Base-by-base conservation (phyloP, 2,329 filamentous ascomycete species). In the Alternaria triticimaculans region DNA sequence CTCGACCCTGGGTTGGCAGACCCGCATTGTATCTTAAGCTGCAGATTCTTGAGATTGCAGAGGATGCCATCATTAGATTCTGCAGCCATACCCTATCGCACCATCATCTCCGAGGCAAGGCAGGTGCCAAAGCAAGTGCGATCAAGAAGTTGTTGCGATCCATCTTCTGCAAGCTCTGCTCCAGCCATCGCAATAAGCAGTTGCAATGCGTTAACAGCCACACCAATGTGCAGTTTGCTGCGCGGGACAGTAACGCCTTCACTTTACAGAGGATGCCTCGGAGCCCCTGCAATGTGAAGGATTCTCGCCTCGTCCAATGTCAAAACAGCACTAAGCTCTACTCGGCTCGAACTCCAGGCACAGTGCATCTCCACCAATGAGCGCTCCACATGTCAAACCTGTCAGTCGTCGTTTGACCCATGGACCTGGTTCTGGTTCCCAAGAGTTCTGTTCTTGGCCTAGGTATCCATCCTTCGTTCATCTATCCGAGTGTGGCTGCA, bases 401-500 rank as follows among this genome's bases (percentile, higher is more conserved):
- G 67, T 67, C 62, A 72, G 54, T 64, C 62, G 55, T 63, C 59
- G 28, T 18, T 45, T 43, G 51, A 53, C 58, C 67, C 61, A 60
- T 58, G 54, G 44, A 20, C 43, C 58, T 57, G 58, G 65, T 61
- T 37, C 20, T 59, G 53, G 60, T 57, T 57, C 41, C 25, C 56
- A 49, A 48, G 30, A 48, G 21, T 46, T 56, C 55, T 49, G 46
- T 46, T 63, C 65, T 25, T 50, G 60, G 60, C 33, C 37, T 64
- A 63, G 58, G 59, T 37, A 63, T 59, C 61, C 63, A 61, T 68
- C 62, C 65, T 71, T 63, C 57, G 60, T 58, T 61, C 62, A 70
- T 72, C 53, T 69, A 65, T 68, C 50, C 63, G 62, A 64, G 65
- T 67, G 62, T 63, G 45, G 64, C 66, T 68, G 58, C 62, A 72